Evolutionary conservation across 106 monocot species (phyloP).

Genomic region (Vanilla planifolia): DNA sequence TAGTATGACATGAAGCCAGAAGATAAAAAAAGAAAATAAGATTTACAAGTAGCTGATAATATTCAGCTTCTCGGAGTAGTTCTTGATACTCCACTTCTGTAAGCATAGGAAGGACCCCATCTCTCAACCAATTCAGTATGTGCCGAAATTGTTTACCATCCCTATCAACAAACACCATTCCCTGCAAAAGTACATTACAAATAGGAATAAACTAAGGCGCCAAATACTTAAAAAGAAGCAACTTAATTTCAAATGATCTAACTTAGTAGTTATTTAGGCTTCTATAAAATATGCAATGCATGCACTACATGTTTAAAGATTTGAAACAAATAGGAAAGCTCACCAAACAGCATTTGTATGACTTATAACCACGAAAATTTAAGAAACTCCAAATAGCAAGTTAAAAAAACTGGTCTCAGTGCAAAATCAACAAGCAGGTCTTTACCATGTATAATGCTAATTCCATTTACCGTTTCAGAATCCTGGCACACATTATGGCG

Average conservation of each 20-base stretch:
- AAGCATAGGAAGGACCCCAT: conserved; percentile 61
- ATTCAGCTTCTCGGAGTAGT: conserved; percentile 85
- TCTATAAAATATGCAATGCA: background rate
- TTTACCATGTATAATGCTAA: background rate
- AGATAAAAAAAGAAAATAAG: background rate
- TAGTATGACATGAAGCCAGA: background rate
- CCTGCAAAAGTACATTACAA: conserved; percentile 54
- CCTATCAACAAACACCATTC: conserved; percentile 85
- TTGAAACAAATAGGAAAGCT: background rate
- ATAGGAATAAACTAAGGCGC: conserved; percentile 28
- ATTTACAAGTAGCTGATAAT: conserved; percentile 82
- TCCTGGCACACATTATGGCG: conserved; percentile 52
- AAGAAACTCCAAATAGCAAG: too few relatives aligned
- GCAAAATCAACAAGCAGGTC: too few relatives aligned
- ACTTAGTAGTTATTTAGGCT: too few relatives aligned
- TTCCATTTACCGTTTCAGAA: conserved; percentile 42
- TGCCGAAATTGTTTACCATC: conserved; percentile 90
- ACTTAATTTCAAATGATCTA: background rate
- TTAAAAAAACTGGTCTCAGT: too few relatives aligned
- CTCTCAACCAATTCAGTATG: conserved; percentile 93
- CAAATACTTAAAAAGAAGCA: conserved; percentile 4
- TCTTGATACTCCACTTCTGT: conserved; percentile 59
- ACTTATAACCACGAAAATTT: too few relatives aligned
- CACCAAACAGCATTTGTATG: background rate
- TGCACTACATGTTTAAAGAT: too few relatives aligned